These are phyloP conservation scores for Hypoxylon cercidicola DNA, from an alignment of 495 filamentous ascomycete species.

Conservation along the genomic window DNA sequence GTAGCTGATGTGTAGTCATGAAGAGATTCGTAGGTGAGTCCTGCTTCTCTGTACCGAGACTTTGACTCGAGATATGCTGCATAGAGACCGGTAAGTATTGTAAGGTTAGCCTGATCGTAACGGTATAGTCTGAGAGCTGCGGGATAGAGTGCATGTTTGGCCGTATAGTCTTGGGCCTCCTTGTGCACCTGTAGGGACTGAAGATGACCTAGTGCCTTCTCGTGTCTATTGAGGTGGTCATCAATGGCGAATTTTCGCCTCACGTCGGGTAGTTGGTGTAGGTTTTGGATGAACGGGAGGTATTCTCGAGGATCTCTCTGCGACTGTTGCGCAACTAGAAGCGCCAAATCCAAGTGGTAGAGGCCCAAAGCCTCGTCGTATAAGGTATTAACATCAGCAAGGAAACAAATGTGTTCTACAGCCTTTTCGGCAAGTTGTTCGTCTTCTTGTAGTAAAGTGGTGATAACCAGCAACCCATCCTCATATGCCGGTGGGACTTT, in stretches of 20 bases:
- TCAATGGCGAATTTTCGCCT: slow-evolving; percentile 86
- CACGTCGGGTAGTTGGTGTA: slow-evolving; percentile 75
- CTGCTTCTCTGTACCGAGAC: slow-evolving; percentile 85
- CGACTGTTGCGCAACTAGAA: slow-evolving; percentile 93
- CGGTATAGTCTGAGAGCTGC: slow-evolving; percentile 83
- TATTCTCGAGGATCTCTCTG: slow-evolving; percentile 97
- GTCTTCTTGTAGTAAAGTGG: slow-evolving; percentile 73
- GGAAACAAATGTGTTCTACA: slow-evolving; percentile 95
- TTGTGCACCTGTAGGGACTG: slow-evolving; percentile 71
- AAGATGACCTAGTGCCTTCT: slow-evolving; percentile 82
- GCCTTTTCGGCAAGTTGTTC: slow-evolving; percentile 80
- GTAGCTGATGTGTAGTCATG: slow-evolving; percentile 74
- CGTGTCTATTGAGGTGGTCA: slow-evolving; percentile 77
- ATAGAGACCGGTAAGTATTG: slow-evolving; percentile 75
- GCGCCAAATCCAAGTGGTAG: slow-evolving; percentile 88
- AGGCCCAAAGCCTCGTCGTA: slow-evolving; percentile 91
- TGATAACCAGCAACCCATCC: slow-evolving; percentile 81
- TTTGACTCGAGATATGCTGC: slow-evolving; percentile 78
- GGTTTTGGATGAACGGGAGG: slow-evolving; percentile 87
- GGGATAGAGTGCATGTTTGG: slow-evolving; percentile 82
- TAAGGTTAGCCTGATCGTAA: slow-evolving; percentile 70
- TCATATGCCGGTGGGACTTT: slow-evolving; percentile 91
- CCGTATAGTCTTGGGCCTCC: slow-evolving; percentile 77
- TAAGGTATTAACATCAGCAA: slow-evolving; percentile 91
- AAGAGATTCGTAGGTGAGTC: slow-evolving; percentile 89